Percentiles rank a stretch among this genome's conserved stretches.
These are phyloP conservation scores for Allodekkera sacchari DNA, from an alignment of 805 yeast species.

Conservation along the genomic window DNA sequence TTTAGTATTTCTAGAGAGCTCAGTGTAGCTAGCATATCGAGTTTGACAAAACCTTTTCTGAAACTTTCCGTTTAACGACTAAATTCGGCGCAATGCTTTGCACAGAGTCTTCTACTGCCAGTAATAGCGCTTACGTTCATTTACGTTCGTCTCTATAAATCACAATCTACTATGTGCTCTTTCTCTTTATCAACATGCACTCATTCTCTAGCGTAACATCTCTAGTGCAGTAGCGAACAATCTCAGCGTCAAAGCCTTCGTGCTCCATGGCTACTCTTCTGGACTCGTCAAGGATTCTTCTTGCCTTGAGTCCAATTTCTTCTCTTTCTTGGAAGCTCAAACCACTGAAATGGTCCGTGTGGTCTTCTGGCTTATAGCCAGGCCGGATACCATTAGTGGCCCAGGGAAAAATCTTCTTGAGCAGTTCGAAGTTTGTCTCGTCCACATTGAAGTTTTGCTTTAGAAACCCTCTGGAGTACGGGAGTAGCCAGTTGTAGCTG, in stretches of 20 bases:
- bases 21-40: too few relatives aligned
- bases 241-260: slow-evolving; percentile 33
- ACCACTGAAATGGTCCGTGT: slow-evolving; percentile 37
- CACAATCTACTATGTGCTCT: too few relatives aligned
- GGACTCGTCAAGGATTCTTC: slow-evolving; percentile 70
- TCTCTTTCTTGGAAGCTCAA: slow-evolving; percentile 43
- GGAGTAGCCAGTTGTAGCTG: slow-evolving; percentile 44
- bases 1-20: too few relatives aligned
- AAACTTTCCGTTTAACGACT: too few relatives aligned
- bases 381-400: slow-evolving; percentile 67
- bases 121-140: too few relatives aligned
- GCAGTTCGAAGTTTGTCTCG: slow-evolving; percentile 23
- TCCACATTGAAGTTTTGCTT: slow-evolving; percentile 21
- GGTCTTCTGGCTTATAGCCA: slow-evolving; percentile 30
- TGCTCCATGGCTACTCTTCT: slow-evolving; percentile 41
- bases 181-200: slow-evolving; percentile 21
- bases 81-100: too few relatives aligned
- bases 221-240: slow-evolving; percentile 51
- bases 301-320: slow-evolving; percentile 53
- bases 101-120: too few relatives aligned
- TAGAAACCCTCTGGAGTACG: slow-evolving; percentile 36
- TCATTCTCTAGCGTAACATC: slow-evolving; percentile 61
- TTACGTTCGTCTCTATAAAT: too few relatives aligned
- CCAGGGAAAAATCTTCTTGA: slow-evolving; percentile 75
- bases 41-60: too few relatives aligned